A percentile compares a stretch with the other conserved stretches of the same genome.
These are phyloP conservation scores for Boletus rubroflammeus DNA, from an alignment of 768 basidiomycete species.

Conservation along the genomic window DNA sequence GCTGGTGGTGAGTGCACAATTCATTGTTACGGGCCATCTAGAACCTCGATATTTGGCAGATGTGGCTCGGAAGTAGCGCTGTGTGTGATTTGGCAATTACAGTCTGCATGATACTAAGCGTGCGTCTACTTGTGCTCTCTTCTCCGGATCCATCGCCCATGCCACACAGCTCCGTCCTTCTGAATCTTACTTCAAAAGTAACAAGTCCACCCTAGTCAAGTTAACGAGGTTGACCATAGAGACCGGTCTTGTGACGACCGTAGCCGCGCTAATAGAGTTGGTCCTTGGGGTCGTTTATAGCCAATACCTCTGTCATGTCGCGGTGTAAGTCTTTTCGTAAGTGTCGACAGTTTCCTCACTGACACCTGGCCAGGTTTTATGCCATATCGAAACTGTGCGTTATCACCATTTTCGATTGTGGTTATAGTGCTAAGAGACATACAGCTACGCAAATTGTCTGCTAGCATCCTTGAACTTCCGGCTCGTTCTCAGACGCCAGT, in stretches of 20 bases:
- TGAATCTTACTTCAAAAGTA: too few relatives aligned
- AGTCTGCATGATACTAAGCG: conserved; percentile 7
- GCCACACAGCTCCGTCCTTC: too few relatives aligned
- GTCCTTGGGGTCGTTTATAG: too few relatives aligned
- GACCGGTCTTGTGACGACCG: too few relatives aligned
- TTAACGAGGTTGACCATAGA: too few relatives aligned
- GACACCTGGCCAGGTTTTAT: too few relatives aligned
- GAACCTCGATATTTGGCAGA: not conserved
- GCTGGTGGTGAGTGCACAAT: not conserved
- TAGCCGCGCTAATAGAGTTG: too few relatives aligned
- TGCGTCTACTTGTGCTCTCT: not conserved
- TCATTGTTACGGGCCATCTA: not conserved
- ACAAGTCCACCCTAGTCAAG: too few relatives aligned
- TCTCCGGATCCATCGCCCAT: too few relatives aligned
- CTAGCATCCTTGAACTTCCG: conserved; percentile 11
- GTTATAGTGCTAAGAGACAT: not conserved
- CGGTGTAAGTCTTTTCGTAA: conserved; percentile 1
- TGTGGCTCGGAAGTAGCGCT: conserved; percentile 13
- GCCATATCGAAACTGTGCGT: too few relatives aligned
- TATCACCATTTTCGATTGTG: not conserved
- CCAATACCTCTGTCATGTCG: not conserved
- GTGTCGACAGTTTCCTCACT: too few relatives aligned
- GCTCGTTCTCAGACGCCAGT: not conserved
- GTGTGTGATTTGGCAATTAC: conserved; percentile 12
- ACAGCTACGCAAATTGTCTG: conserved; percentile 15